Percentiles rank a stretch among this genome's conserved stretches.
Evolutionary conservation across 345 rosid species (phyloP).

Genomic region (rapeseed (Brassica napus)): Da-Ae NC_063435.1:14841001-14841500

Average conservation of each 20-base stretch:
- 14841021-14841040: too few species aligned
- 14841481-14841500: background rate
- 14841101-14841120: too few species aligned
- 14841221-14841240: background rate
- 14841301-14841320: background rate
- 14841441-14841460: background rate
- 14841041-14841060: too few species aligned
- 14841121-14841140: background rate
- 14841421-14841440: constrained; percentile 7
- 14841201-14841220: background rate
- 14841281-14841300: background rate
- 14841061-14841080: too few species aligned
- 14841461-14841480: background rate
- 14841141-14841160: background rate
- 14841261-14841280: background rate
- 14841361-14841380: background rate
- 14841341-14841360: background rate
- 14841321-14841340: background rate
- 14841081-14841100: too few species aligned
- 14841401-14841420: background rate
- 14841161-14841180: background rate
- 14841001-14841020: too few species aligned
- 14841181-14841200: too few species aligned
- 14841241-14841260: background rate
- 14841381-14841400: background rate